Conservation (phyloP, 805 yeast species). For the Starmerella potacharoeniae region DNA sequence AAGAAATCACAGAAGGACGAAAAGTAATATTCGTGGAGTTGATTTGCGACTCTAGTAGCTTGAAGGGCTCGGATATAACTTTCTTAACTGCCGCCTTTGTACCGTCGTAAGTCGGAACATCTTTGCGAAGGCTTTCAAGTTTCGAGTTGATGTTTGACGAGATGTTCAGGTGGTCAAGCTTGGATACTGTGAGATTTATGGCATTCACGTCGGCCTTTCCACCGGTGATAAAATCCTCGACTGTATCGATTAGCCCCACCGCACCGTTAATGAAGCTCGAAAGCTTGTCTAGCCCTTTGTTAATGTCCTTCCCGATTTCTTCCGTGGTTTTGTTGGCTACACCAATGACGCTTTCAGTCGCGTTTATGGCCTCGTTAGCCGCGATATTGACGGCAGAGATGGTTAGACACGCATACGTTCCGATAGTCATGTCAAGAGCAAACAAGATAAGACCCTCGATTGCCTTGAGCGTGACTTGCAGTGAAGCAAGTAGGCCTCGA, state of each 20-base stretch:
- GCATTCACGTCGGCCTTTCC: slow-evolving; percentile 34
- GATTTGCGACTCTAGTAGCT: slow-evolving; percentile 35
- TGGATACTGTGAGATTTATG: slow-evolving; percentile 47
- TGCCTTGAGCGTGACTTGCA: slow-evolving; percentile 42
- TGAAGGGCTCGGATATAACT: slow-evolving; percentile 51
- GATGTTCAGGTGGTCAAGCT: slow-evolving; percentile 49
- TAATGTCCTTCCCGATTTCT: slow-evolving; percentile 46
- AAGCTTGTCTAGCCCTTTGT: slow-evolving; percentile 53
- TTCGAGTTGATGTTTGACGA: slow-evolving; percentile 49
- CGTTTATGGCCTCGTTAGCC: slow-evolving; percentile 58
- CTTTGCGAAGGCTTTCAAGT: slow-evolving; percentile 39
- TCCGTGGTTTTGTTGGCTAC: slow-evolving; percentile 52
- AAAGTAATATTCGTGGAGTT: slow-evolving; percentile 8
- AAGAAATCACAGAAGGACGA: neutral
- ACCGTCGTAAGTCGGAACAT: slow-evolving; percentile 54
- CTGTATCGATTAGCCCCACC: slow-evolving; percentile 38
- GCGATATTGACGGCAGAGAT: slow-evolving; percentile 65
- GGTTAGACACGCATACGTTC: slow-evolving; percentile 77
- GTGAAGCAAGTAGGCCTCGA: slow-evolving; percentile 34
- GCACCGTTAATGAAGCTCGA: slow-evolving; percentile 47
- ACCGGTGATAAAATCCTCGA: slow-evolving; percentile 47
- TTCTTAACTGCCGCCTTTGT: slow-evolving; percentile 49
- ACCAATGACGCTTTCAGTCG: slow-evolving; percentile 51
- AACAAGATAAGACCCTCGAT: slow-evolving; percentile 52
- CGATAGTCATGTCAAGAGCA: slow-evolving; percentile 59